Conservation (phyloP, 1,284 basidiomycete genomes). For the Cutaneotrichosporon sp. region DNA sequence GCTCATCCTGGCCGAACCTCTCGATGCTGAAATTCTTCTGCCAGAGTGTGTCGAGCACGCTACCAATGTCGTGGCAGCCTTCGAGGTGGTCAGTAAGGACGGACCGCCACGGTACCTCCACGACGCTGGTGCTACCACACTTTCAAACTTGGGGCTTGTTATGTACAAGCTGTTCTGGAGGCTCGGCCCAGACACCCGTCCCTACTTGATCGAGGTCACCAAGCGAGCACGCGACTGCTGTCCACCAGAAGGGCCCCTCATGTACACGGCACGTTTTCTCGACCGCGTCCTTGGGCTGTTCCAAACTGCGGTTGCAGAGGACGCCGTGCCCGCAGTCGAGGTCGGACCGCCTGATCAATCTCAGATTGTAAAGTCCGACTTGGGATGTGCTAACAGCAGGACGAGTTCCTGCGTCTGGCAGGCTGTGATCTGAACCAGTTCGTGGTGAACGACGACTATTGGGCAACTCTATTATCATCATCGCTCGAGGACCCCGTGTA, state of each 20-base stretch:
- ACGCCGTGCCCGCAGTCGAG: background rate
- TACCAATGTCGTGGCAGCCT: background rate
- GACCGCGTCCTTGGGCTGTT: background rate
- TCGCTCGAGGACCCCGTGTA: background rate
- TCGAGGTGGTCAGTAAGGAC: background rate
- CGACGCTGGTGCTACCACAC: background rate
- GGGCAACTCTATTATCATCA: background rate
- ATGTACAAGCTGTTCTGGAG: background rate
- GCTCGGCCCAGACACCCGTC: background rate
- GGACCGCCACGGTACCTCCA: background rate
- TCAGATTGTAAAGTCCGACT: background rate
- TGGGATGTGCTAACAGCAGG: background rate
- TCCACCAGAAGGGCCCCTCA: background rate
- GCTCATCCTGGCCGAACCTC: background rate
- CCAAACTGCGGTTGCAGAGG: background rate
- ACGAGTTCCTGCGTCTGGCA: background rate
- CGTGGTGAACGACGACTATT: background rate
- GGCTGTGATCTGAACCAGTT: background rate
- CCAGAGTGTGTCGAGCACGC: background rate
- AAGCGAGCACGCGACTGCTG: background rate
- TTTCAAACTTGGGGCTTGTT: background rate
- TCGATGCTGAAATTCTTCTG: background rate
- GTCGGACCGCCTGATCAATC: background rate
- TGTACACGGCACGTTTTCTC: background rate
- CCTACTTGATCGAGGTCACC: background rate